Evolutionary conservation across 352 stramenopile species (phyloP).

Genomic region (Aphanomyces euteiches): DNA sequence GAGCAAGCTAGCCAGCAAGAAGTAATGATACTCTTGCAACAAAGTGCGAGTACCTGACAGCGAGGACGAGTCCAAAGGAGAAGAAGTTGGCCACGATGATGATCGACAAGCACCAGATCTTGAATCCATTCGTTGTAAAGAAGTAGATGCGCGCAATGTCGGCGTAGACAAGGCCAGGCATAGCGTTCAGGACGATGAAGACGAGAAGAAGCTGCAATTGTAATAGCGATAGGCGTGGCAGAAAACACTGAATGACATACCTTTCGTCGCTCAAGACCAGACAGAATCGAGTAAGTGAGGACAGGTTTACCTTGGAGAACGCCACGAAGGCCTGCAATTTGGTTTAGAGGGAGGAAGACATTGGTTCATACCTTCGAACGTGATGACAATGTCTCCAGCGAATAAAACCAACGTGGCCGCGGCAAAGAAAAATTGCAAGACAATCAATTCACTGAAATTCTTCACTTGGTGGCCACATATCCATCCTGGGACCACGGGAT

Average conservation of each 20-base stretch:
- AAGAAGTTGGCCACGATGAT: conserved; percentile 18
- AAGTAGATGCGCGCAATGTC: conserved; percentile 27
- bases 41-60: conserved; percentile 21
- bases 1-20: conserved; percentile 8
- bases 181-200: not conserved
- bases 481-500: conserved; percentile 23
- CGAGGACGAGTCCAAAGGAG: conserved; percentile 17
- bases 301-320: conserved; percentile 6
- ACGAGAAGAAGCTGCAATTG: conserved; percentile 2
- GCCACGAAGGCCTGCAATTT: conserved; percentile 10
- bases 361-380: conserved; percentile 12
- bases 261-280: conserved; percentile 23
- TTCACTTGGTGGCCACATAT: conserved; percentile 8
- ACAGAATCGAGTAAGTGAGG: conserved; percentile 22
- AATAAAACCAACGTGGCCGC: conserved; percentile 7
- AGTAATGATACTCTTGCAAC: not conserved
- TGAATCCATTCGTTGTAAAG: conserved; percentile 22
- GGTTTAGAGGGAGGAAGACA: not conserved
- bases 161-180: conserved; percentile 6
- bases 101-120: conserved; percentile 17
- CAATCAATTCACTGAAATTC: conserved; percentile 22
- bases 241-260: too few relatives aligned
- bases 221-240: not conserved
- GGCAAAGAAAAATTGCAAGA: conserved; percentile 7
- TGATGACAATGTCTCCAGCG: conserved; percentile 16